Conservation (phyloP, 768 basidiomycete species). For the Russula brevipes region DNA sequence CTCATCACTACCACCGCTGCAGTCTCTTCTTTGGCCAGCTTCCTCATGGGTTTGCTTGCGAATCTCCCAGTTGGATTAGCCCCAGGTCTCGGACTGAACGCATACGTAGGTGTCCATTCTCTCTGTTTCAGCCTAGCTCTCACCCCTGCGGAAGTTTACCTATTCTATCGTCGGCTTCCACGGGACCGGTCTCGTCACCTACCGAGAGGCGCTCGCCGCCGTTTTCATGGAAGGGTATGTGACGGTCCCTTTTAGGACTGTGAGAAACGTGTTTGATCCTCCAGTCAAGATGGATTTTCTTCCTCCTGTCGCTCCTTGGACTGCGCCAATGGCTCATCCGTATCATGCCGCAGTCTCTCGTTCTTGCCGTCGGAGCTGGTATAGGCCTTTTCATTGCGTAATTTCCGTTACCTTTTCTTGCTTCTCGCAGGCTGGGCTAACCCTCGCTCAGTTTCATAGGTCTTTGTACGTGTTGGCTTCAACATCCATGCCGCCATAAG, state of each 20-base stretch:
- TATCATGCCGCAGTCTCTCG: constrained; percentile 82
- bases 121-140: background rate
- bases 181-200: constrained; percentile 65
- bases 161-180: constrained; percentile 87
- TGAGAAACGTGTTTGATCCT: background rate
- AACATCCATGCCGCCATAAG: background rate
- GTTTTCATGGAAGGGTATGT: constrained; percentile 83
- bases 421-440: background rate
- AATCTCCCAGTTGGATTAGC: constrained; percentile 90
- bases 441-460: constrained; percentile 57
- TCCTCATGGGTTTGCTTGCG: constrained; percentile 78
- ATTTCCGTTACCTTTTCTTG: constrained; percentile 3
- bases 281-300: constrained; percentile 65
- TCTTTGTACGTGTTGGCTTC: constrained; percentile 43
- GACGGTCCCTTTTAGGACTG: background rate
- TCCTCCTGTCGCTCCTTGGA: constrained; percentile 72
- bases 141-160: constrained; percentile 52
- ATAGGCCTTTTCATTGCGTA: constrained; percentile 81
- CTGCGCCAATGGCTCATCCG: constrained; percentile 87
- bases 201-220: constrained; percentile 75
- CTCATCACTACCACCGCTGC: constrained; percentile 81
- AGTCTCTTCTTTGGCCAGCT: constrained; percentile 65
- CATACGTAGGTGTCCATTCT: constrained; percentile 50
- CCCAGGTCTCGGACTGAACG: constrained; percentile 79
- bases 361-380: constrained; percentile 79